Evolutionary conservation across 495 filamentous ascomycete species (phyloP).

Genomic region (Stereocaulon alpinum): DNA sequence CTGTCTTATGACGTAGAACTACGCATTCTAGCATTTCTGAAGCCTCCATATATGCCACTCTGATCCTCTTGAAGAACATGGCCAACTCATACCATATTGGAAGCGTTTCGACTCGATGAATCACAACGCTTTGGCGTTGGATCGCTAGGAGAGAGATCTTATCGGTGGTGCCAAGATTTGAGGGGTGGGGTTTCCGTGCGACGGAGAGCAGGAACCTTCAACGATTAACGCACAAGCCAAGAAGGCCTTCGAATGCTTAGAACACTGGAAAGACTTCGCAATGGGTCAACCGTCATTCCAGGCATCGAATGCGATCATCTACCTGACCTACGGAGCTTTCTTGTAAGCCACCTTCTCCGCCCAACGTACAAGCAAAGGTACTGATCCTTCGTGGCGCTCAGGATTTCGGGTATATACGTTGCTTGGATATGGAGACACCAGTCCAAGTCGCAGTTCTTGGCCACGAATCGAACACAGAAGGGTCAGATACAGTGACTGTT

Average conservation of each 20-base stretch:
- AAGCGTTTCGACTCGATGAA: too few relatives aligned
- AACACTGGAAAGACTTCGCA: background rate
- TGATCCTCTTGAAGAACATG: background rate
- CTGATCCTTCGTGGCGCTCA: conserved; percentile 25
- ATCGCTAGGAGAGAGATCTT: too few relatives aligned
- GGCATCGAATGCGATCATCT: conserved; percentile 69
- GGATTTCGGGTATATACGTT: conserved; percentile 50
- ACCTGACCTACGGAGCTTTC: conserved; percentile 60
- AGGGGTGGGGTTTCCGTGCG: too few relatives aligned
- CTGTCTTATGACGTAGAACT: background rate
- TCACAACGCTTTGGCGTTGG: too few relatives aligned
- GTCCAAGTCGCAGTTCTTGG: conserved; percentile 55
- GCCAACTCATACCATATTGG: too few relatives aligned
- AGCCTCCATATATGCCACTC: background rate
- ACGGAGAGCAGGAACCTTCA: background rate
- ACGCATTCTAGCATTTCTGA: background rate
- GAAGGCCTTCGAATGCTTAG: background rate
- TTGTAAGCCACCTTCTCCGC: conserved; percentile 39
- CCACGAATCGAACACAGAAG: conserved; percentile 64
- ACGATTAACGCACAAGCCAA: background rate
- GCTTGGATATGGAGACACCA: conserved; percentile 61
- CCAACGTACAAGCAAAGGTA: background rate
- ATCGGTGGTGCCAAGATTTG: too few relatives aligned
- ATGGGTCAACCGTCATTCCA: conserved; percentile 61
- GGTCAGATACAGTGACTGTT: conserved; percentile 40